A percentile compares a stretch with the other conserved stretches of the same genome.
These are phyloP conservation scores for Hsuehochloa calcarea DNA, from an alignment of 176 grass and related monocot species.

Conservation along the genomic window DNA sequence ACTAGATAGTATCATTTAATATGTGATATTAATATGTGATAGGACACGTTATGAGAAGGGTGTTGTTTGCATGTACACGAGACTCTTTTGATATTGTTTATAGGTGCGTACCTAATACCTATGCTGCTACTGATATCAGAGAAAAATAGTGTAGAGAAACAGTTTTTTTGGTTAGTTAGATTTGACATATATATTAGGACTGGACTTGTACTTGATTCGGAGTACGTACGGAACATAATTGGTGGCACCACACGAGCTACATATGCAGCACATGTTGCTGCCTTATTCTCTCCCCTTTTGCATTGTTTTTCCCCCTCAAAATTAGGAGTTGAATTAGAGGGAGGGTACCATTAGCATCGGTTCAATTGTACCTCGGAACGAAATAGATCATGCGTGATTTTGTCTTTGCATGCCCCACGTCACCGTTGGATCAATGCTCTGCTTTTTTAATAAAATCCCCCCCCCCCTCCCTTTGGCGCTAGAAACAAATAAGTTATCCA, in stretches of 20 bases:
- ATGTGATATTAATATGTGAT: not conserved
- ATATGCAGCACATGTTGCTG: not conserved
- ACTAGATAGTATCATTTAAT: too few relatives aligned
- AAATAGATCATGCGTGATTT: conserved; percentile 1
- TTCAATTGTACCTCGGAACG: not conserved
- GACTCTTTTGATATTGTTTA: not conserved
- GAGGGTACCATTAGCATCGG: not conserved
- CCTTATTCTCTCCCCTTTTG: not conserved
- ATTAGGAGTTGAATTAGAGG: not conserved
- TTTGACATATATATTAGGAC: not conserved
- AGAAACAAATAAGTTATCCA: conserved; percentile 41
- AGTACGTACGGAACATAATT: not conserved
- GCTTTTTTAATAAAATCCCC: not conserved
- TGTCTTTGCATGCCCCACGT: conserved; percentile 19
- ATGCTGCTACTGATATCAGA: not conserved
- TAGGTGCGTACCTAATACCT: not conserved
- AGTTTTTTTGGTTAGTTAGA: not conserved
- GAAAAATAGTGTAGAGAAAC: not conserved
- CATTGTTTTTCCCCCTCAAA: not conserved
- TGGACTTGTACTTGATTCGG: not conserved
- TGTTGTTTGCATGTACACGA: not conserved
- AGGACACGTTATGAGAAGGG: not conserved
- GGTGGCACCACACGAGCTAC: not conserved
- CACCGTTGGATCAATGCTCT: conserved; percentile 7
- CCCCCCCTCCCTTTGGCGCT: conserved; percentile 16